Percentiles rank a stretch among this genome's conserved stretches.
Evolutionary conservation across 2,329 filamentous ascomycete genomes (phyloP).

Genomic region (Calonectria hongkongensis): DNA sequence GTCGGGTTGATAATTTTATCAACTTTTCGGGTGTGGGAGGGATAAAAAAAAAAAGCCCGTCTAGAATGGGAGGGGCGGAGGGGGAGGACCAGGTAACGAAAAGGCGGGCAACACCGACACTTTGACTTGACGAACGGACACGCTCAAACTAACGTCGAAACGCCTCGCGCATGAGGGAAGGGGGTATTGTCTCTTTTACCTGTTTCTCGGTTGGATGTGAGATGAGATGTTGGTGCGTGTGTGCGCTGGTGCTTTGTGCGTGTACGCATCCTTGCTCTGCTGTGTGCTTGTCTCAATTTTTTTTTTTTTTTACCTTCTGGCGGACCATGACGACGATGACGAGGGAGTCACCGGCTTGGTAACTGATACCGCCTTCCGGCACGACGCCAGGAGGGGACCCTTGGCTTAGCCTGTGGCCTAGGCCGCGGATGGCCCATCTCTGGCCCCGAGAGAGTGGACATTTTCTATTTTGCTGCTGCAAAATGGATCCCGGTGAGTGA

Average conservation of each 20-base stretch:
- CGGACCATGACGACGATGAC: conserved; percentile 37
- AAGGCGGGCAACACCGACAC: conserved; percentile 40
- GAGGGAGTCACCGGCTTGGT: conserved; percentile 37
- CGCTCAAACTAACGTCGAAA: conserved; percentile 33
- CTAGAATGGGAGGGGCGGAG: conserved; percentile 50
- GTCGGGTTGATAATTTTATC: conserved; percentile 56
- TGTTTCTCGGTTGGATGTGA: conserved; percentile 27
- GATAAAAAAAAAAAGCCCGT: conserved; percentile 49
- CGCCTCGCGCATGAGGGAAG: conserved; percentile 40
- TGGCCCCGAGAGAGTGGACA: conserved; percentile 43
- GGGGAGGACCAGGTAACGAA: conserved; percentile 45
- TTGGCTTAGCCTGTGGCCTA: conserved; percentile 30
- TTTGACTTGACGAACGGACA: conserved; percentile 37
- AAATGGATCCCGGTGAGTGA: conserved; percentile 40
- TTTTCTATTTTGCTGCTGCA: conserved; percentile 45
- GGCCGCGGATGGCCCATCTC: conserved; percentile 27
- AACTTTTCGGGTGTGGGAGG: conserved; percentile 56
- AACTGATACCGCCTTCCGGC: conserved; percentile 38
- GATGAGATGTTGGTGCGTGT: conserved; percentile 31
- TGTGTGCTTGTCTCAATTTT: conserved; percentile 26
- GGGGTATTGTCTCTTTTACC: conserved; percentile 40
- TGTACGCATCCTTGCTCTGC: conserved; percentile 24
- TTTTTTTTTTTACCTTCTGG: conserved; percentile 23
- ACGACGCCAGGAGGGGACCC: conserved; percentile 34
- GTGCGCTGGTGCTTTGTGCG: conserved; percentile 27